phyloP scores from a whole-genome alignment of 73 alveolate genomes.

The Breviolum minutum region DNA sequence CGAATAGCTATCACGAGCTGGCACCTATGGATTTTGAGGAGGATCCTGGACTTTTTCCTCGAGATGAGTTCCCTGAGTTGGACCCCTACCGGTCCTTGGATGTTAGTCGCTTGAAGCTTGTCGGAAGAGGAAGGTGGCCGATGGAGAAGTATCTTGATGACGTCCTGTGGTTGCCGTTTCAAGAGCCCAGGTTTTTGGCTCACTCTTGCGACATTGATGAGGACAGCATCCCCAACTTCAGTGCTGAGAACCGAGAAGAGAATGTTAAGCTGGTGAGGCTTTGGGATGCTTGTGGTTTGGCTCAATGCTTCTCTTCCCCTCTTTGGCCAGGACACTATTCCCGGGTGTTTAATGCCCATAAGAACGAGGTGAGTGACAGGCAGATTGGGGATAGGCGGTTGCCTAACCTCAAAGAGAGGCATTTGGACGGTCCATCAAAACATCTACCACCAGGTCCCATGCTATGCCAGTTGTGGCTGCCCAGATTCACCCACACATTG shows the following conservation, averaged over 20 bases:
- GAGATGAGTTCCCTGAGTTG: neutral
- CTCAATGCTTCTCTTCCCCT: neutral
- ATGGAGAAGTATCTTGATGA: neutral
- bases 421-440: neutral
- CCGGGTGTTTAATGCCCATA: no score
- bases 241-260: neutral
- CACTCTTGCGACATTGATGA: no score
- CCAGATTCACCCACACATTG: no score
- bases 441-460: neutral
- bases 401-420: no score
- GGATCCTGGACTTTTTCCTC: neutral
- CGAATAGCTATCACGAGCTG: no score
- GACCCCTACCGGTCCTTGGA: neutral
- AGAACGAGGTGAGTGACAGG: no score
- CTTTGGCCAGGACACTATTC: neutral
- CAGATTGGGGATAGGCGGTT: no score
- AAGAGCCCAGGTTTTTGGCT: no score
- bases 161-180: no score
- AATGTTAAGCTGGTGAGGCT: neutral
- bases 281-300: neutral
- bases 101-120: neutral
- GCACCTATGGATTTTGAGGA: no score
- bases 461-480: neutral
- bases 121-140: neutral
- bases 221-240: neutral